These are phyloP conservation scores for Pseudopyricularia javanii DNA, from an alignment of 2,329 filamentous ascomycete genomes.

Conservation along the genomic window DNA sequence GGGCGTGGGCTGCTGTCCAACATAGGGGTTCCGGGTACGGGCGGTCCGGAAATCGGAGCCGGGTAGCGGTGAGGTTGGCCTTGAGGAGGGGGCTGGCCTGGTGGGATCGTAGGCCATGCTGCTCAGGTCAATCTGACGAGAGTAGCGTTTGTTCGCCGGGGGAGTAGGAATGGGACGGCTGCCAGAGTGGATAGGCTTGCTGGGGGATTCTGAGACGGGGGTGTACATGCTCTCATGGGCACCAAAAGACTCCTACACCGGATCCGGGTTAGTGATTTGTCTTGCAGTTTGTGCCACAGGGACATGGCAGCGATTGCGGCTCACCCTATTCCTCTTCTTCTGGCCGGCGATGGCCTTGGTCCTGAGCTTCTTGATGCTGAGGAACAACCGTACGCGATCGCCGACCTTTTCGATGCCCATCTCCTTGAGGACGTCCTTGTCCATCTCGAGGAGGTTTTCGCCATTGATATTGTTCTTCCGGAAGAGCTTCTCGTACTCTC, in stretches of 20 bases:
- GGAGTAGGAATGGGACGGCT: conserved; percentile 30
- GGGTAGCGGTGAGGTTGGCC: conserved; percentile 56
- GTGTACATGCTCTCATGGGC: conserved; percentile 56
- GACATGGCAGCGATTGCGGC: neutral
- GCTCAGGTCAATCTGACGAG: conserved; percentile 41
- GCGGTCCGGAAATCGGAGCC: conserved; percentile 42
- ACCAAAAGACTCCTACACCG: conserved; percentile 84
- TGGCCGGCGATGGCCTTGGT: conserved; percentile 65
- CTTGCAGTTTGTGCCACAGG: too few species aligned
- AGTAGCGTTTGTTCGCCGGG: conserved; percentile 50
- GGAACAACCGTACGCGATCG: conserved; percentile 82
- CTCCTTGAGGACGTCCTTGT: conserved; percentile 90
- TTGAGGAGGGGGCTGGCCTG: conserved; percentile 43
- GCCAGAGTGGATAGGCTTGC: conserved; percentile 40
- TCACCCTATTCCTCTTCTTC: conserved; percentile 74
- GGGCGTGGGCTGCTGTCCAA: conserved; percentile 21
- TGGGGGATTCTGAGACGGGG: conserved; percentile 52
- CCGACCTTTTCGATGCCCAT: conserved; percentile 98
- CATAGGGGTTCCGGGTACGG: conserved; percentile 42
- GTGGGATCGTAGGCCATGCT: conserved; percentile 27
- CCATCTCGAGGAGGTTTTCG: conserved; percentile 91
- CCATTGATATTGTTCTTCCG: conserved; percentile 92
- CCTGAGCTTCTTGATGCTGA: conserved; percentile 72
- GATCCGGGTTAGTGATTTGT: too few species aligned
- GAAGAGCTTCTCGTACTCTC: conserved; percentile 80